Evolutionary conservation across 306 rosid genomes (phyloP).

Genomic region (Cucurbita pepo): DNA sequence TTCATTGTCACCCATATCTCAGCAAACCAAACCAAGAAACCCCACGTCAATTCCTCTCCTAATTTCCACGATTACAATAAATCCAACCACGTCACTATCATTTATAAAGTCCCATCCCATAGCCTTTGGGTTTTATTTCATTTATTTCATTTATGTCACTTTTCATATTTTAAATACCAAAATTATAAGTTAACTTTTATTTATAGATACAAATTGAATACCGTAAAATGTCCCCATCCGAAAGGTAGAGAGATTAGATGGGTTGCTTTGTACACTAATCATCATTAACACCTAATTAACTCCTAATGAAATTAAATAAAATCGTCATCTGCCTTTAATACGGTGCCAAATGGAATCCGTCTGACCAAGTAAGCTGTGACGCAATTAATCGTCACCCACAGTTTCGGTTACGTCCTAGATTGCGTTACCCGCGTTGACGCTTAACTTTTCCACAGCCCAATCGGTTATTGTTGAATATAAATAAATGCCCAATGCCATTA

Average conservation of each 20-base stretch:
- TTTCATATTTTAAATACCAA: background rate
- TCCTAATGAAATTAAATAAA: too few relatives aligned
- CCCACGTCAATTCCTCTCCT: background rate
- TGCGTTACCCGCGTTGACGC: constrained; percentile 63
- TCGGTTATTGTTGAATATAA: background rate
- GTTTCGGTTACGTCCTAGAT: constrained; percentile 30
- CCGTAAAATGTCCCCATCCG: background rate
- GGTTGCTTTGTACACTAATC: background rate
- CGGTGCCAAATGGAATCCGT: constrained; percentile 23
- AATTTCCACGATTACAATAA: background rate
- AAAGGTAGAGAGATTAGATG: background rate
- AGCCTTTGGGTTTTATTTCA: background rate
- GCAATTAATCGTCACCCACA: constrained; percentile 28
- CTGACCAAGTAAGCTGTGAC: constrained; percentile 20
- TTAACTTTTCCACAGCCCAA: constrained; percentile 15
- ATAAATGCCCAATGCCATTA: background rate
- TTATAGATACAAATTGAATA: background rate
- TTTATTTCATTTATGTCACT: background rate
- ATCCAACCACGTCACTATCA: background rate
- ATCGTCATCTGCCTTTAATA: background rate
- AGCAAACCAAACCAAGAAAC: background rate
- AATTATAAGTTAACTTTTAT: background rate
- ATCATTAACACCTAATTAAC: background rate
- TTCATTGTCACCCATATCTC: background rate
- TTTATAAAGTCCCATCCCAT: background rate